Evolutionary conservation across 2,329 filamentous ascomycete species (phyloP), one percentile per base, ranked within the genome.

Genomic region (Fusarium mangiferae): DNA sequence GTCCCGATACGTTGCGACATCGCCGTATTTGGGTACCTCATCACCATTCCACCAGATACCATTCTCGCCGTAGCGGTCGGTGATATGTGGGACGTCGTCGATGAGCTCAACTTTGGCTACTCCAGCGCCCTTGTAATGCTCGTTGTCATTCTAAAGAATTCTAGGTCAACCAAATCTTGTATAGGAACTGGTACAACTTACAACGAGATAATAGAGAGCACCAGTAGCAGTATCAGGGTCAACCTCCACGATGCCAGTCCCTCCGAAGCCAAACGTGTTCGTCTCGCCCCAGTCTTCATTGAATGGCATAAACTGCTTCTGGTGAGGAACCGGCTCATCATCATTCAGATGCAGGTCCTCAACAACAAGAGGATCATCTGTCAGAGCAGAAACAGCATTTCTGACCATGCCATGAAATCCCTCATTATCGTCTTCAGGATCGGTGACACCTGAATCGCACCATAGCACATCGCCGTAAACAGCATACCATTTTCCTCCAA

Each of bases 351-450:
- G 78, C 38, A 84, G 56, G 49, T 84, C 82, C 11, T 81, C 72
- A 4, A 84, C 81, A 0, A 80, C 65, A 5, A 84, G 75, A 6
- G 83, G 80, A 61, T 83, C 75, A 24, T 81, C 75, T 1, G 81
- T 83, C 62, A 80, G 65, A 4, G 74, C 75, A 3, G 82, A 83
- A 10, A 84, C 67, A 8, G 82, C 77, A 62, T 84, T 80, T 13
- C 83, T 77, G 4, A 84, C 83, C 80, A 84, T 82, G 28, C 82
- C 83, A 33, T 84, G 80, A 48, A 85, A 84, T 0, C 82, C 81
- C 0, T 77, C 70, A 5, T 74, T 68, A 33, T 83, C 79, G 9
- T 75, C 35, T 5, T 65, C 66, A 2, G 79, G 77, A n/a, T 83
- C 76, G 3, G 73, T 79, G 6, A 84, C 78, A 0, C 81, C 82